Evolutionary conservation across 768 basidiomycete species (phyloP).

Genomic region (Ramaria sp.): DNA sequence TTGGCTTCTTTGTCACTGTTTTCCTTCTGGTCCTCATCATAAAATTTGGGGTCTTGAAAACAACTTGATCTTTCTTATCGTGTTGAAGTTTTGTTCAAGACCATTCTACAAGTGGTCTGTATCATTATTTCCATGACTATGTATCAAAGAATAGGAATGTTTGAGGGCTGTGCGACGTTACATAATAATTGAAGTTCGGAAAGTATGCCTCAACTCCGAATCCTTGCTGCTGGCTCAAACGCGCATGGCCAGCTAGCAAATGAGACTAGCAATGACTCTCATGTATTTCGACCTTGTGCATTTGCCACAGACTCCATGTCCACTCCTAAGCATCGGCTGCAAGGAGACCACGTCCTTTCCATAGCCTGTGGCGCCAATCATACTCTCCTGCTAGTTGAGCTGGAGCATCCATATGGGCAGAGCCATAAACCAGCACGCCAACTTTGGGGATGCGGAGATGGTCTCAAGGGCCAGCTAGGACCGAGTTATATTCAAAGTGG

Average conservation of each 20-base stretch:
- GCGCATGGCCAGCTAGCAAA: conserved; percentile 37
- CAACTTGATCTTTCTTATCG: neutral
- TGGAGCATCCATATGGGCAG: conserved; percentile 14
- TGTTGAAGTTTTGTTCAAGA: neutral
- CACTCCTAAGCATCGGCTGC: neutral
- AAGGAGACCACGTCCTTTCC: conserved; percentile 25
- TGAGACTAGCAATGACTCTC: conserved; percentile 28
- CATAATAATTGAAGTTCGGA: neutral
- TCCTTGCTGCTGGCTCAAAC: conserved; percentile 36
- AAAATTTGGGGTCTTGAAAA: neutral
- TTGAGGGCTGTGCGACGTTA: neutral
- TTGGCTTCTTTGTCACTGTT: conserved; percentile 13
- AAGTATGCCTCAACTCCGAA: neutral
- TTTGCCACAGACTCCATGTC: conserved; percentile 15
- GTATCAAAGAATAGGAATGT: too few species aligned
- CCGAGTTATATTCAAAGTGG: conserved; percentile 20
- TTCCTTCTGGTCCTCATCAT: conserved; percentile 7
- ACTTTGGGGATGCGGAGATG: conserved; percentile 73
- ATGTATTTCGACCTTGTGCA: conserved; percentile 27
- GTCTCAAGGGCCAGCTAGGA: conserved; percentile 64
- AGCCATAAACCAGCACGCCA: conserved; percentile 19
- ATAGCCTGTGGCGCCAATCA: conserved; percentile 74
- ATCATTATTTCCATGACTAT: too few species aligned
- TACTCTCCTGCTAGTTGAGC: conserved; percentile 53
- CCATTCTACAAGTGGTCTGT: too few species aligned